Base-by-base conservation (phyloP, 257 asterid genomes). In the Nicotiana noctiflora region DNA sequence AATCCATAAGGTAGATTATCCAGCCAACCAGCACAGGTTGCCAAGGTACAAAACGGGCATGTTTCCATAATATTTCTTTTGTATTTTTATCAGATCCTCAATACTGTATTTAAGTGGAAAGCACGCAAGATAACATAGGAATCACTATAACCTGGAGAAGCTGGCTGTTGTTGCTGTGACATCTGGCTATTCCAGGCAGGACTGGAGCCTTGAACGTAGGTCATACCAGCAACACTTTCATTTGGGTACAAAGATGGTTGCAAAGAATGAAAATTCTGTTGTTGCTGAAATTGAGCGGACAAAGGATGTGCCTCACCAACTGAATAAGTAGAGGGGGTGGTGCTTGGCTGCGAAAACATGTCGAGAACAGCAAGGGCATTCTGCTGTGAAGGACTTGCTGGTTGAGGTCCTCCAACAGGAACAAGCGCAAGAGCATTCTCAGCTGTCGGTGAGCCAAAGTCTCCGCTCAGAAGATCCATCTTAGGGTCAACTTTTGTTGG, bases 391-490 rank as follows among this genome's bases (percentile, higher is more conserved):
- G 93, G 94, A 84, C 89, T 91, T 18, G 84, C 86, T 52, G 94
- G 91, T 85, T 91, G 98, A 82, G 95, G 90, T 85, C 87, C 94
- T 83, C 91, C 88, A 78, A 89, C 91, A 19, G 99, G 97, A 81
- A 96, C 99, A 82, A 96, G 89, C 56, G 98, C 99, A 87, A 93
- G 79, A 4, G 93, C 83, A 61, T 81, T 81, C 76, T 84, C 89
- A 52, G 88, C 82, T 59, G 88, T 79, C 14, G 89, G 86, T 34
- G 94, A 88, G 85, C 83, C 88, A 85, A 94, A 93, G 88, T 92
- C 94, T 86, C 99, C 99, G 74, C 99, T 96, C 85, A 96, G 89
- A 86, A 96, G 98, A 89, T 96, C 99, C 53, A 92, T 89, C 83
- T 88, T 90, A 18, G 96, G 89, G 75, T 75, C 88, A 75, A 89